Percentiles rank a stretch among this genome's conserved stretches.
These are phyloP conservation scores for Barnettozyma populi DNA, from an alignment of 805 yeast genomes.

Conservation along the genomic window DNA sequence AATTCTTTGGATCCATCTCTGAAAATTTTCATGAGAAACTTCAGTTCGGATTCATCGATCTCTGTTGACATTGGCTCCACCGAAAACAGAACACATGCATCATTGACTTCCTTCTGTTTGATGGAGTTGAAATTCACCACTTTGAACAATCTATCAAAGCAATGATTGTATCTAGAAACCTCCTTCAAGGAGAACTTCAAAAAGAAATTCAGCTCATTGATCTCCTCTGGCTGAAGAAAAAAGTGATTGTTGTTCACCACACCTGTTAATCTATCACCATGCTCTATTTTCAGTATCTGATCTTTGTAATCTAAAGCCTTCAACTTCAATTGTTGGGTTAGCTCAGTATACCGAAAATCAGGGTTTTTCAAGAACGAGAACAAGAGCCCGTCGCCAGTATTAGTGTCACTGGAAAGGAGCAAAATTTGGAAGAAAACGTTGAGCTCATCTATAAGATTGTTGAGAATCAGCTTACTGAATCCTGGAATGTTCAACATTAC, in stretches of 20 bases:
- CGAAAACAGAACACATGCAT: conserved; percentile 13
- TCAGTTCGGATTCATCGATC: conserved; percentile 15
- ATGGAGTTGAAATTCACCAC: conserved; percentile 26
- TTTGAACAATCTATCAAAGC: conserved; percentile 33
- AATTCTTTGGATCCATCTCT: conserved; percentile 20
- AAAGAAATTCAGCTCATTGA: conserved; percentile 44
- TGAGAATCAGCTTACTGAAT: conserved; percentile 41
- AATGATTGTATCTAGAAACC: conserved; percentile 27
- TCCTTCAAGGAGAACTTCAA: conserved; percentile 42
- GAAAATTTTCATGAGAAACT: conserved; percentile 11
- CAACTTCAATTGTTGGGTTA: conserved; percentile 29
- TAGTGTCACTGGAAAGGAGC: conserved; percentile 31
- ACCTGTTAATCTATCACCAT: not conserved
- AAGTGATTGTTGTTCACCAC: conserved; percentile 11
- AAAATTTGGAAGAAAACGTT: conserved; percentile 45
- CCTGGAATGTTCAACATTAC: conserved; percentile 19
- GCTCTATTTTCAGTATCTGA: conserved; percentile 17
- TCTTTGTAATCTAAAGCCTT: conserved; percentile 25
- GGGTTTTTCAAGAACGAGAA: conserved; percentile 38
- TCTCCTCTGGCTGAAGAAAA: conserved; percentile 30
- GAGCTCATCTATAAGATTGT: conserved; percentile 41
- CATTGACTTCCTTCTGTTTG: conserved; percentile 17
- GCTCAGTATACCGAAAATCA: conserved; percentile 28
- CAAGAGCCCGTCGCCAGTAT: conserved; percentile 30
- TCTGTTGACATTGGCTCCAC: not conserved